Conservation (phyloP, 1,284 basidiomycete species). For the Stygiomarasmius scandens region DNA sequence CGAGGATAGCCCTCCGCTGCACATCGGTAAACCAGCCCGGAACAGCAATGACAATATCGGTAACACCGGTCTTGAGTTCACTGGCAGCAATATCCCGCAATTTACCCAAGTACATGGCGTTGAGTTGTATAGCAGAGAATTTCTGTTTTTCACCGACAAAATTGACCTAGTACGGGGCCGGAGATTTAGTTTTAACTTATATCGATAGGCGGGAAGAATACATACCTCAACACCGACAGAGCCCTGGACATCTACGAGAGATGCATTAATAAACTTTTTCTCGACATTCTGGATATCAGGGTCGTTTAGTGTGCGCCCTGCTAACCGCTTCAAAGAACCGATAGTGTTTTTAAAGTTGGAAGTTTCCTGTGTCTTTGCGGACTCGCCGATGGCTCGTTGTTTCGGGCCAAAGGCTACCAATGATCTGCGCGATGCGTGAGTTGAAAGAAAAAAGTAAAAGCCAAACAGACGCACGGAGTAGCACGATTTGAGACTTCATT, state of each 20-base stretch:
- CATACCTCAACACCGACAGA: constrained; percentile 82
- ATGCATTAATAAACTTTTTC: constrained; percentile 87
- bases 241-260: constrained; percentile 81
- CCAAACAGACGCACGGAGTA: constrained; percentile 71
- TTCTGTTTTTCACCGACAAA: constrained; percentile 80
- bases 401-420: constrained; percentile 90
- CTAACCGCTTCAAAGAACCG: constrained; percentile 86
- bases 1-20: constrained; percentile 85
- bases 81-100: constrained; percentile 81
- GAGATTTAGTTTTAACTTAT: constrained; percentile 14
- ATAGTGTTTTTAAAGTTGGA: constrained; percentile 97
- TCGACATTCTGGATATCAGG: constrained; percentile 81
- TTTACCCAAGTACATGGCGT: constrained; percentile 86
- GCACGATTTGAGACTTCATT: constrained; percentile 96
- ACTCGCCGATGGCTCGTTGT: constrained; percentile 87
- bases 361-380: constrained; percentile 96
- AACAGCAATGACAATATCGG: constrained; percentile 91
- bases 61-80: constrained; percentile 85
- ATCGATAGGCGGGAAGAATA: constrained; percentile 12
- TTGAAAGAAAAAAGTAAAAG: background rate
- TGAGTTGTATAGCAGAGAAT: constrained; percentile 87
- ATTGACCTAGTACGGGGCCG: constrained; percentile 81
- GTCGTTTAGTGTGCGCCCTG: constrained; percentile 78
- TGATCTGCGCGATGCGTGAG: constrained; percentile 55
- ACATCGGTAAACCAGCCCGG: constrained; percentile 94